Base-by-base conservation (phyloP, 805 yeast genomes). In the Nakazawaea wickerhamii region DNA sequence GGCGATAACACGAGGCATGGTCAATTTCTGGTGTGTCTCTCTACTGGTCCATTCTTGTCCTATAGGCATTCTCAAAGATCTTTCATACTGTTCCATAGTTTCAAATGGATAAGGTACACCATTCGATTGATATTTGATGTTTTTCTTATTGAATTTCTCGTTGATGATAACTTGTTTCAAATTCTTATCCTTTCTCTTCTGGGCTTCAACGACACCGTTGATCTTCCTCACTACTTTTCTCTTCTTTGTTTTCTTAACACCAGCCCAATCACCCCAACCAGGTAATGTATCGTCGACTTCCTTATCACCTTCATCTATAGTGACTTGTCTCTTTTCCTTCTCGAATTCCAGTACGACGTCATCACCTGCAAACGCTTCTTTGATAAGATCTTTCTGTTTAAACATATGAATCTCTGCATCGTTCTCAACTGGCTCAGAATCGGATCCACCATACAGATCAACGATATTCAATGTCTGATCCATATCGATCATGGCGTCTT, bases 251-350 rank as follows among this genome's bases (percentile, higher is more conserved):
- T 51, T 57, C 45, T 55, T 63, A 8, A 75, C 77, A 30, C 96
- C 96, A 9, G 91, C 84, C 99, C 99, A 93, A 34, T 84, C 85
- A 37, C 98, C 98, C 97, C 98, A 93, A 1, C 99, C 99, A 3
- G 97, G 98, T 40, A 90, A 64, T 0, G 95, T 83, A 37, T 84
- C 65, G 58, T 90, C 96, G 45, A 84, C 81, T 54, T 82, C 89
- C 57, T 87, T 74, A 61, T 91, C 97, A 45, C 79, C 97, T 60
- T 91, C 97, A 36, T 84, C 89, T 34, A 67, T 74, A 5, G 73
- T 69, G 10, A 75, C 75, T 50, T 76, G 71, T 44, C 70, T 67
- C 65, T 91, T 93, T 53, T 90, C 98, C 11, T 67, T 72, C 48
- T 77, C 79, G 60, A 93, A 93, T 50, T 89, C 89, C 27, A 52